phyloP scores from a whole-genome alignment of 2,329 filamentous ascomycete genomes.

The Daldinia eschscholtzii region DNA sequence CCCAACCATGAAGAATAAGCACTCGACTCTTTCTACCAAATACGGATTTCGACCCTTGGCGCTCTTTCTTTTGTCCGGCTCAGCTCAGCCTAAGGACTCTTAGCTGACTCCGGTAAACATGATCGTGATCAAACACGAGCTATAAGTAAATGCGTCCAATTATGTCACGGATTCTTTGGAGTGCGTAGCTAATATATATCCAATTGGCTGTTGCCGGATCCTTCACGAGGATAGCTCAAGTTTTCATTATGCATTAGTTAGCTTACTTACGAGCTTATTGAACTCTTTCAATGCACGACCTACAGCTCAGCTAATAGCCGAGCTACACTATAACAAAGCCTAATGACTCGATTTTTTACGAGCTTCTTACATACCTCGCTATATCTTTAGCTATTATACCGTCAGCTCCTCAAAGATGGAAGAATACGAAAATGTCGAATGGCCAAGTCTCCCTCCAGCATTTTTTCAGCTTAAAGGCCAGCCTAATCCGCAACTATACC shows the following conservation, averaged over 20 bases:
- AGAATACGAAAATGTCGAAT: slow-evolving; percentile 13
- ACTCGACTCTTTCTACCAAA: slow-evolving; percentile 12
- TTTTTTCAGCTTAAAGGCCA: too few relatives aligned
- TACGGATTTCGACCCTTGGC: slow-evolving; percentile 27
- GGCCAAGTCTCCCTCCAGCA: slow-evolving; percentile 8
- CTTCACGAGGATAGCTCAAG: slow-evolving; percentile 22
- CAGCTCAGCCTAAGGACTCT: slow-evolving; percentile 21
- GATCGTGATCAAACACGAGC: slow-evolving; percentile 26
- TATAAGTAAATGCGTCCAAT: slow-evolving; percentile 7
- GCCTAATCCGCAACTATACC: neutral
- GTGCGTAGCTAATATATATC: slow-evolving; percentile 2
- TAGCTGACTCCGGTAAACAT: slow-evolving; percentile 22
- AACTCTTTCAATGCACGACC: too few relatives aligned
- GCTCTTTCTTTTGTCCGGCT: slow-evolving; percentile 10
- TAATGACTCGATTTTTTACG: neutral
- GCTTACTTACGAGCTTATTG: slow-evolving; percentile 15
- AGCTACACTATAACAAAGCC: neutral
- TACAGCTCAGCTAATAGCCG: too few relatives aligned
- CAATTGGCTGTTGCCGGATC: slow-evolving; percentile 10
- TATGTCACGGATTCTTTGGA: neutral
- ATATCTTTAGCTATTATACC: slow-evolving; percentile 10
- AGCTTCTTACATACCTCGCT: neutral
- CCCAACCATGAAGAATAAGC: neutral
- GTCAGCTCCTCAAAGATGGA: slow-evolving; percentile 24
- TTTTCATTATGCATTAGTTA: slow-evolving; percentile 28